phyloP scores from a whole-genome alignment of 2,329 filamentous ascomycete genomes.

The Bipolaris zeicola region DNA sequence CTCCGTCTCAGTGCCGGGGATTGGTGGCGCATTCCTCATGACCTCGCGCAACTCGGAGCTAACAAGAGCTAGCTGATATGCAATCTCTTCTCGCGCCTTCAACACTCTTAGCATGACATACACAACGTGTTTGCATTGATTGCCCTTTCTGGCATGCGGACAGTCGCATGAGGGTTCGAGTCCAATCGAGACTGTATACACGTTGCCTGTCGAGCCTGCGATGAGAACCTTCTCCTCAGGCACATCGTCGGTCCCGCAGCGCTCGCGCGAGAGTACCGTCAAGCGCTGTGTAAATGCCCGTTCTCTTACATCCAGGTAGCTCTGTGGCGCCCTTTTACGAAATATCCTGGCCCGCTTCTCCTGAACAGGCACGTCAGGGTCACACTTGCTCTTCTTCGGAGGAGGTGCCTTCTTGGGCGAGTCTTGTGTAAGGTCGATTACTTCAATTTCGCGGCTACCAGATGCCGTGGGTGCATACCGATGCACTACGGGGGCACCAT shows the following conservation, averaged over 20 bases:
- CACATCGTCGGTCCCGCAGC: slow-evolving; percentile 51
- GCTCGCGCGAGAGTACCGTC: slow-evolving; percentile 61
- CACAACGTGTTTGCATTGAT: slow-evolving; percentile 69
- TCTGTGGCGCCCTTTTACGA: slow-evolving; percentile 50
- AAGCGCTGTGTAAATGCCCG: slow-evolving; percentile 61
- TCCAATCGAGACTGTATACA: slow-evolving; percentile 63
- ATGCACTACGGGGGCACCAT: slow-evolving; percentile 3
- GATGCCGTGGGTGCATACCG: slow-evolving; percentile 13
- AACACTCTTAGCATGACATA: slow-evolving; percentile 65
- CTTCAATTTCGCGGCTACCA: slow-evolving; percentile 11
- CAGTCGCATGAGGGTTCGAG: slow-evolving; percentile 61
- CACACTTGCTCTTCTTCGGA: slow-evolving; percentile 27
- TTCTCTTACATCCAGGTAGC: slow-evolving; percentile 54
- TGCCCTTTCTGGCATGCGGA: slow-evolving; percentile 60
- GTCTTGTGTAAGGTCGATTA: slow-evolving; percentile 15
- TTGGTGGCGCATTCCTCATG: slow-evolving; percentile 59
- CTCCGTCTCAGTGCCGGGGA: slow-evolving; percentile 49
- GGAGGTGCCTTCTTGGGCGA: slow-evolving; percentile 18
- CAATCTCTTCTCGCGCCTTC: slow-evolving; percentile 60
- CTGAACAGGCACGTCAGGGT: slow-evolving; percentile 18
- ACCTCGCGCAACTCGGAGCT: slow-evolving; percentile 63
- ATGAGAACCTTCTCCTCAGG: slow-evolving; percentile 62
- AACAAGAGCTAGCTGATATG: slow-evolving; percentile 66
- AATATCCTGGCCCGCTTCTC: slow-evolving; percentile 43
- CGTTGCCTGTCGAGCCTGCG: slow-evolving; percentile 65